phyloP scores from a whole-genome alignment of 768 basidiomycete species.

The Suillus paluster region DNA sequence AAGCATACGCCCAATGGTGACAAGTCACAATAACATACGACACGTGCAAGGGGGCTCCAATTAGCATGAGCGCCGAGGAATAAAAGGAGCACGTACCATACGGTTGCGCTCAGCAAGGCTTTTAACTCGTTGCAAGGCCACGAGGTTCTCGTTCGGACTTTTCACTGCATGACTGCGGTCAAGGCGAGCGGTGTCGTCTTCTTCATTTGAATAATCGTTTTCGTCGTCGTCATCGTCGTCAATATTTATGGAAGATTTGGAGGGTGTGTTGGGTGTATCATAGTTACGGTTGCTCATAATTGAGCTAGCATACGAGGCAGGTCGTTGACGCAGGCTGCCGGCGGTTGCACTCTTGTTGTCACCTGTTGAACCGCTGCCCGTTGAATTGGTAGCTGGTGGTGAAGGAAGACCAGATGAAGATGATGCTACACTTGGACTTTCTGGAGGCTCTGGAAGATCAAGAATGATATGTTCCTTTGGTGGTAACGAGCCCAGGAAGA shows the following conservation, averaged over 20 bases:
- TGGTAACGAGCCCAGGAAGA: slow-evolving; percentile 54
- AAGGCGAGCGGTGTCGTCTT: slow-evolving; percentile 67
- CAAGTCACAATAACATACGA: slow-evolving; percentile 23
- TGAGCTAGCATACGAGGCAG: slow-evolving; percentile 31
- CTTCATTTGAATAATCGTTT: slow-evolving; percentile 55
- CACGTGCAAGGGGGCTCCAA: slow-evolving; percentile 35
- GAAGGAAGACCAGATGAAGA: slow-evolving; percentile 73
- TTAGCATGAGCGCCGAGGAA: slow-evolving; percentile 24
- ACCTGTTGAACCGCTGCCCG: slow-evolving; percentile 77
- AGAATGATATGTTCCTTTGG: slow-evolving; percentile 51
- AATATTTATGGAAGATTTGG: slow-evolving; percentile 33
- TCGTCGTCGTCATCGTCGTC: slow-evolving; percentile 53
- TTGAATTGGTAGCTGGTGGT: slow-evolving; percentile 85
- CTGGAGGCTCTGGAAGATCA: slow-evolving; percentile 70
- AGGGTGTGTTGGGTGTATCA: slow-evolving; percentile 36
- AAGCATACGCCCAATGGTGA: slow-evolving; percentile 7
- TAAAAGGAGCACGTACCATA: slow-evolving; percentile 53
- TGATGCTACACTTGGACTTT: slow-evolving; percentile 58
- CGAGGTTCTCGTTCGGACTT: slow-evolving; percentile 54
- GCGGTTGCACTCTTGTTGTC: slow-evolving; percentile 52
- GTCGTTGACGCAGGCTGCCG: slow-evolving; percentile 44
- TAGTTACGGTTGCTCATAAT: slow-evolving; percentile 47
- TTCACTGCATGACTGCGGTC: slow-evolving; percentile 40
- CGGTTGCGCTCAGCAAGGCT: slow-evolving; percentile 74
- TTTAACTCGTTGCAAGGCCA: slow-evolving; percentile 69